phyloP scores from a whole-genome alignment of 208 protist genomes.

The Leishmania lainsoni region DNA sequence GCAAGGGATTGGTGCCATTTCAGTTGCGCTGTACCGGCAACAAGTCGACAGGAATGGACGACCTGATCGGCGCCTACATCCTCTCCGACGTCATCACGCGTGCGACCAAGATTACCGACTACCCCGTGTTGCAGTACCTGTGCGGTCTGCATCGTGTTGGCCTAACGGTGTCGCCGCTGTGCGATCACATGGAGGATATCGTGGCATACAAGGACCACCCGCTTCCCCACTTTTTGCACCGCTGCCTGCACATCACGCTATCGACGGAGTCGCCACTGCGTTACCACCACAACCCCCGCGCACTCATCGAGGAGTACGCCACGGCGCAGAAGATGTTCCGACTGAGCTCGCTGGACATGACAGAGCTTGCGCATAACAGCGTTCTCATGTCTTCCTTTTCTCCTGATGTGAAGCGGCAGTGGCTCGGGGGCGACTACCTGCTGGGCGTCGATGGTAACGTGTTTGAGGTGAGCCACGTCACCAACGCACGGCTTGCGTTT shows the following conservation, averaged over 20 bases:
- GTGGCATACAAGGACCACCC: constrained; percentile 94
- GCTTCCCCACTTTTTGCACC: constrained; percentile 94
- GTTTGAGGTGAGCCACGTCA: constrained; percentile 83
- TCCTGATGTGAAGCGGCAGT: constrained; percentile 67
- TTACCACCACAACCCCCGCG: constrained; percentile 81
- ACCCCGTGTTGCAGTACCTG: constrained; percentile 97
- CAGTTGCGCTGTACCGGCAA: constrained; percentile 94
- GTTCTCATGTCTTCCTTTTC: constrained; percentile 89
- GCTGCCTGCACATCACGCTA: constrained; percentile 96
- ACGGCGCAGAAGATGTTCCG: constrained; percentile 89
- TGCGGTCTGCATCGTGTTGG: constrained; percentile 96
- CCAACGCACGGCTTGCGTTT: constrained; percentile 83
- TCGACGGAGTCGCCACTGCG: constrained; percentile 96
- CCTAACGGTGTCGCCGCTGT: constrained; percentile 96
- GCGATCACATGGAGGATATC: constrained; percentile 97
- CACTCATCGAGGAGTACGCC: constrained; percentile 90
- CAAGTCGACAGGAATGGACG: constrained; percentile 84
- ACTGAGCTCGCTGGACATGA: constrained; percentile 85
- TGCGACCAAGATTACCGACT: constrained; percentile 93
- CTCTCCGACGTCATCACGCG: constrained; percentile 95
- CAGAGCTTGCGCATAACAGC: constrained; percentile 89
- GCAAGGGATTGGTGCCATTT: constrained; percentile 75
- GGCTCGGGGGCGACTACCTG: constrained; percentile 79
- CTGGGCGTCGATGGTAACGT: constrained; percentile 68
- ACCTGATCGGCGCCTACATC: constrained; percentile 94